These are phyloP conservation scores for Sedum album DNA, from an alignment of 164 flowering plant species.

Conservation along the genomic window DNA sequence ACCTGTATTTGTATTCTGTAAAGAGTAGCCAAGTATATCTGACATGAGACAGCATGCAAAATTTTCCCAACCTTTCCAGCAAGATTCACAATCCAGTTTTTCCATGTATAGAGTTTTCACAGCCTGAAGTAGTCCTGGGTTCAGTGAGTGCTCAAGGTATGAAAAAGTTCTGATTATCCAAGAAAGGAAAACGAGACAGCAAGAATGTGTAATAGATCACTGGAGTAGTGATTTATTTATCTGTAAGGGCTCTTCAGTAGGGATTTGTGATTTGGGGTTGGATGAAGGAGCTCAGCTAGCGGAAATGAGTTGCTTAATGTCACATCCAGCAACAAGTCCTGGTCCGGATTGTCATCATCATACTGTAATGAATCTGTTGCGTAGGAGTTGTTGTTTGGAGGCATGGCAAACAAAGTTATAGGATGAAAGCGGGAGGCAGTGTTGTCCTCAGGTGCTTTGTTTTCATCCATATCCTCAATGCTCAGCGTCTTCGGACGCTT, in stretches of 20 bases:
- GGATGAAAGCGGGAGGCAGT: conserved; percentile 62
- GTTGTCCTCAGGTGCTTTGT: conserved; percentile 33
- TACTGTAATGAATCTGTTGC: conserved; percentile 48
- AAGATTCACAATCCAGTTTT: no score
- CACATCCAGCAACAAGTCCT: conserved; percentile 74
- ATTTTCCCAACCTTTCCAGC: no score
- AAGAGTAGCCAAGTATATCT: no score
- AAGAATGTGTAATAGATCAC: no score
- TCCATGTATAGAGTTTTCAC: no score
- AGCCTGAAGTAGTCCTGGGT: no score
- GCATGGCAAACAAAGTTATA: conserved; percentile 53
- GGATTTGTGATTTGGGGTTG: conserved; percentile 27
- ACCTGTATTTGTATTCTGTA: no score
- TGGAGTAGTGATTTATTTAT: neutral
- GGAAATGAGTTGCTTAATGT: conserved; percentile 71
- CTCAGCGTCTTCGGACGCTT: conserved; percentile 46
- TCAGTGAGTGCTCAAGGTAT: no score
- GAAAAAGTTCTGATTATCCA: no score
- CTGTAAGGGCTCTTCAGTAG: conserved; percentile 38
- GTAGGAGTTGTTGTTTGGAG: conserved; percentile 45
- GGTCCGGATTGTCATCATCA: conserved; percentile 56
- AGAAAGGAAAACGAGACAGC: no score
- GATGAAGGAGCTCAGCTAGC: conserved; percentile 71
- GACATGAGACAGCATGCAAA: no score
- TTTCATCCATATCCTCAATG: conserved; percentile 29